Percentiles rank a stretch among this genome's conserved stretches.
Conservation (phyloP, 805 yeast species). For the Candida odintsovae region DNA sequence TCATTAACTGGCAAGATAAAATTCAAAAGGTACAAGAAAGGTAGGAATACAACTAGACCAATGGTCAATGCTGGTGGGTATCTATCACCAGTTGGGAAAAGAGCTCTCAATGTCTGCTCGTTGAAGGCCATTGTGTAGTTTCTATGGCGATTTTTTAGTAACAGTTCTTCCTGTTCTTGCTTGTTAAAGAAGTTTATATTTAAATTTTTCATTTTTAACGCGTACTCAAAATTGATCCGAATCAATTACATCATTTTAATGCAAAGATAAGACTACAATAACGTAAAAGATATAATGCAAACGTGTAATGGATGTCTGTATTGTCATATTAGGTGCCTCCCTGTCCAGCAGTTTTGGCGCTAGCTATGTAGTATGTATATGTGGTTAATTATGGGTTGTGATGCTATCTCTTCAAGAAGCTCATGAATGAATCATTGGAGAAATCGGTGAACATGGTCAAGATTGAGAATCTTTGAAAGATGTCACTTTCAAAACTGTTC, state of each 20-base stretch:
- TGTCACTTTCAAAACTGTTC: slow-evolving; percentile 10
- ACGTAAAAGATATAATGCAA: too few relatives aligned
- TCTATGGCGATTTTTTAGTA: too few relatives aligned
- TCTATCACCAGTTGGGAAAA: neutral
- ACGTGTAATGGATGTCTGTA: too few relatives aligned
- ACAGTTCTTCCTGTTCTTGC: too few relatives aligned
- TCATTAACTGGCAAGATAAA: slow-evolving; percentile 25
- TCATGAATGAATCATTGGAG: slow-evolving; percentile 16
- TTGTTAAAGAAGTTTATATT: too few relatives aligned
- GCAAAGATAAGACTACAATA: too few relatives aligned
- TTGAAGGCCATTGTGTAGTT: neutral
- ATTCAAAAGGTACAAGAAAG: slow-evolving; percentile 37
- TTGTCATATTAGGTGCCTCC: too few relatives aligned
- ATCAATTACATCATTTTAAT: too few relatives aligned
- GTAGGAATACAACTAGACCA: slow-evolving; percentile 53
- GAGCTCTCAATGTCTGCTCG: neutral
- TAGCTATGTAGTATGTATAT: too few relatives aligned
- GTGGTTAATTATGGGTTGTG: neutral
- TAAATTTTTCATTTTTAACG: too few relatives aligned
- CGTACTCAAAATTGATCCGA: too few relatives aligned
- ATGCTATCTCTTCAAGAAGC: slow-evolving; percentile 6
- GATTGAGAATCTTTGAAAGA: slow-evolving; percentile 6
- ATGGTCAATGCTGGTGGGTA: slow-evolving; percentile 56
- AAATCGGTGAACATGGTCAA: slow-evolving; percentile 9
- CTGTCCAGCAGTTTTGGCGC: too few relatives aligned